These are phyloP conservation scores for Dionaea muscipula DNA, from an alignment of 179 eudicot genomes.

Conservation along the genomic window DNA sequence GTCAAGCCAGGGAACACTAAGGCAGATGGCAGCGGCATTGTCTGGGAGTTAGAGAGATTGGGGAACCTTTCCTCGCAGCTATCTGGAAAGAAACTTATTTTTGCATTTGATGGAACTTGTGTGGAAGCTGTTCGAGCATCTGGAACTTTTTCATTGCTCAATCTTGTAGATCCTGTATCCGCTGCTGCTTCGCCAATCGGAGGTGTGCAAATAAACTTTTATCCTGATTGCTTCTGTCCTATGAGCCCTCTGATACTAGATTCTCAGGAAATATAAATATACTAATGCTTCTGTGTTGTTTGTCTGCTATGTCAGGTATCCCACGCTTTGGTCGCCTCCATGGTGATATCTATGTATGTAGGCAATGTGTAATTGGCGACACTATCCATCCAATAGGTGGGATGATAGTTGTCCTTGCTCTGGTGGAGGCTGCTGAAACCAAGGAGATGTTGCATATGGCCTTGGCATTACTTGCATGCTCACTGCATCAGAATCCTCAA, in stretches of 20 bases:
- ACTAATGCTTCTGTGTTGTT: not conserved
- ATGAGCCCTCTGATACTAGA: not conserved
- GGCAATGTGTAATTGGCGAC: slow-evolving; percentile 89
- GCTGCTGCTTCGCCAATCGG: slow-evolving; percentile 99
- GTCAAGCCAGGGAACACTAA: slow-evolving; percentile 49
- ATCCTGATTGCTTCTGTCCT: not conserved
- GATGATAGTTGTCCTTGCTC: slow-evolving; percentile 82
- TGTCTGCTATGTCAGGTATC: slow-evolving; percentile 42
- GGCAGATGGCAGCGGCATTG: slow-evolving; percentile 83
- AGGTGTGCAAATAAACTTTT: slow-evolving; percentile 28
- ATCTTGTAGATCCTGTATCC: slow-evolving; percentile 92
- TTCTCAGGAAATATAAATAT: not conserved
- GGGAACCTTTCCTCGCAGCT: slow-evolving; percentile 83
- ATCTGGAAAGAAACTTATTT: slow-evolving; percentile 83
- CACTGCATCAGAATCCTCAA: slow-evolving; percentile 94
- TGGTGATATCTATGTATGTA: slow-evolving; percentile 80
- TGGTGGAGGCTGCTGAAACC: slow-evolving; percentile 98
- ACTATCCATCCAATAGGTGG: slow-evolving; percentile 89
- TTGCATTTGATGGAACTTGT: slow-evolving; percentile 97
- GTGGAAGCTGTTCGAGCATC: slow-evolving; percentile 59
- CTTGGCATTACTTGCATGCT: slow-evolving; percentile 75
- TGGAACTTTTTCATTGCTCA: slow-evolving; percentile 81
- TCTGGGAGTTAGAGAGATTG: slow-evolving; percentile 92
- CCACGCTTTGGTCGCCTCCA: slow-evolving; percentile 98
- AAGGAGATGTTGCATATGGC: slow-evolving; percentile 96